A percentile compares a stretch with the other conserved stretches of the same genome.
Evolutionary conservation across 1,139 yeast genomes (phyloP).

Genomic region (Saccharomyces pastorianus): DNA sequence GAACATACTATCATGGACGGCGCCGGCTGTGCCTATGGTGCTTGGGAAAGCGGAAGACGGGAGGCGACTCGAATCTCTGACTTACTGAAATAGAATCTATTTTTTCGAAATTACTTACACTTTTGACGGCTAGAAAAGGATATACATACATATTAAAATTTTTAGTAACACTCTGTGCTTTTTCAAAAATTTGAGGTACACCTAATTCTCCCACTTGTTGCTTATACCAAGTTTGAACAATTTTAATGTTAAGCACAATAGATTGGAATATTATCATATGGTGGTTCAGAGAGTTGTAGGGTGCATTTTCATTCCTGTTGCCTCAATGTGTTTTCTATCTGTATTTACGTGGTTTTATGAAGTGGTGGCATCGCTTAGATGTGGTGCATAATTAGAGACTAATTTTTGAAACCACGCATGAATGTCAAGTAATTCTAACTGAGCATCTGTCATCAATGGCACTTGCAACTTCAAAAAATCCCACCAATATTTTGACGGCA

Average conservation of each 20-base stretch:
- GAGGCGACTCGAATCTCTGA: constrained; percentile 44
- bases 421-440: constrained; percentile 23
- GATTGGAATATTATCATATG: neutral
- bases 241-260: neutral
- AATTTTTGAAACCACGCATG: constrained; percentile 26
- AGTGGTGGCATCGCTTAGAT: constrained; percentile 3
- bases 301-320: neutral
- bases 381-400: constrained; percentile 10
- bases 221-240: neutral
- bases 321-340: neutral
- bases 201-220: neutral
- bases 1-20: constrained; percentile 75
- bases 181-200: neutral
- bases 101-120: neutral
- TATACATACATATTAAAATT: neutral
- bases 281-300: neutral
- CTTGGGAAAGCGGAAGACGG: constrained; percentile 61
- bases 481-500: constrained; percentile 31
- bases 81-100: neutral
- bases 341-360: neutral
- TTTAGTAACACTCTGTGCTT: neutral
- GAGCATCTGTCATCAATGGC: constrained; percentile 17
- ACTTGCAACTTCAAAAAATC: constrained; percentile 22
- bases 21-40: constrained; percentile 80
- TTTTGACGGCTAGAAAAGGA: neutral